These are phyloP conservation scores for Aegilops speltoides DNA, from an alignment of 176 grass and related monocot genomes.

Conservation along the genomic window DNA sequence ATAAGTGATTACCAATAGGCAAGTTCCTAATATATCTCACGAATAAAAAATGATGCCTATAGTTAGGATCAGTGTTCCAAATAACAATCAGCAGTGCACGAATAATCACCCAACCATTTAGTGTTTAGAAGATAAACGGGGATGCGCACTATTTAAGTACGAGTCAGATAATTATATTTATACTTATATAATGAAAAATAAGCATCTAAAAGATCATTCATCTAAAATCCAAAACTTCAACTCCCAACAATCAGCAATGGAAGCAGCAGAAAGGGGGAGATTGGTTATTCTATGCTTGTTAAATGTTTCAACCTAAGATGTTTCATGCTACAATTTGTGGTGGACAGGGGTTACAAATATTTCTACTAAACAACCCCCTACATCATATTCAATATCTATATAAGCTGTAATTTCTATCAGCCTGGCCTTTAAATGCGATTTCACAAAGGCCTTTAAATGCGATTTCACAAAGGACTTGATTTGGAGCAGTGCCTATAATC, in stretches of 20 bases:
- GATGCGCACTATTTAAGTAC: background rate
- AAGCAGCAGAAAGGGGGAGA: background rate
- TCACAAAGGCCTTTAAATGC: background rate
- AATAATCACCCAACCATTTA: background rate
- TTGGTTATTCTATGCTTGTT: background rate
- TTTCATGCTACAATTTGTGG: background rate
- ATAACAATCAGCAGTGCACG: background rate
- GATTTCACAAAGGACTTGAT: background rate
- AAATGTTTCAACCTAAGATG: background rate
- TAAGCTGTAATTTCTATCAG: background rate
- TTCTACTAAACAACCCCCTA: background rate
- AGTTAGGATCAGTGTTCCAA: background rate
- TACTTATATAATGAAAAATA: background rate
- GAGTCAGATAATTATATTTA: background rate
- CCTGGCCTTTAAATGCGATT: background rate
- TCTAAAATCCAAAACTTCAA: background rate
- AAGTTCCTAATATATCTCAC: constrained; percentile 2
- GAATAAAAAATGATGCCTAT: background rate
- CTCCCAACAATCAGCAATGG: background rate
- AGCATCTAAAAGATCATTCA: background rate
- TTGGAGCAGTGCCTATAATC: background rate
- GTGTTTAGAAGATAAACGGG: background rate
- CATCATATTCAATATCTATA: background rate
- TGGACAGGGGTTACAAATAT: background rate
- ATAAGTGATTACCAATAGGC: background rate